These are phyloP conservation scores for Hypoxylon intermedium DNA, from an alignment of 495 filamentous ascomycete genomes.

Conservation along the genomic window DNA sequence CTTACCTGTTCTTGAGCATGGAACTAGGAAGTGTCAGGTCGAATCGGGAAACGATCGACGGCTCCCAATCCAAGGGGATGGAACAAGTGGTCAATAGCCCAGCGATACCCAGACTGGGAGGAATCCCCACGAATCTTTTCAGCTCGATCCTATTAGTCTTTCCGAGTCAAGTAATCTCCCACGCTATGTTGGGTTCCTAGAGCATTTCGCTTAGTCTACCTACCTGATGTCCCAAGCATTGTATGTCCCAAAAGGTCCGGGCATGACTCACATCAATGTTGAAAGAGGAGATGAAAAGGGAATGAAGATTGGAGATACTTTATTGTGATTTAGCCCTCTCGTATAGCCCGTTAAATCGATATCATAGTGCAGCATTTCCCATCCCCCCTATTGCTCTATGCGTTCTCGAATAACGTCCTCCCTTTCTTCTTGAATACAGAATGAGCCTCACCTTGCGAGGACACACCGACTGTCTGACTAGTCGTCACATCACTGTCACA, in stretches of 20 bases:
- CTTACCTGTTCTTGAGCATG: slow-evolving; percentile 21
- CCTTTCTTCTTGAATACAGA: background rate
- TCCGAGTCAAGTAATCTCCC: slow-evolving; percentile 19
- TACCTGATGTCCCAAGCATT: slow-evolving; percentile 9
- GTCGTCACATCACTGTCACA: slow-evolving; percentile 16
- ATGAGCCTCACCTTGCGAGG: slow-evolving; percentile 1
- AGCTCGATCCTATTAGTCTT: slow-evolving; percentile 10
- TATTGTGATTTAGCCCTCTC: background rate
- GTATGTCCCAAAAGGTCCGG: slow-evolving; percentile 4
- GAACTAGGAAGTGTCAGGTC: slow-evolving; percentile 14
- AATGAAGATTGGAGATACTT: too few relatives aligned
- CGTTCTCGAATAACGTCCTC: too few relatives aligned
- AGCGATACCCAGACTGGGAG: slow-evolving; percentile 18
- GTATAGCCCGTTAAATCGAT: background rate
- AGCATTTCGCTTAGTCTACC: background rate
- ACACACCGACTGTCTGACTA: background rate
- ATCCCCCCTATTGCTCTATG: too few relatives aligned
- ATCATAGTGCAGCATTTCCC: too few relatives aligned
- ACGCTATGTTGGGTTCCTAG: slow-evolving; percentile 2
- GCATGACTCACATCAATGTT: slow-evolving; percentile 27
- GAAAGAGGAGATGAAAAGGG: too few relatives aligned
- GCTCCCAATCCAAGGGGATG: slow-evolving; percentile 3
- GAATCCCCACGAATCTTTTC: slow-evolving; percentile 27
- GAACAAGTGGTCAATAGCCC: slow-evolving; percentile 7
- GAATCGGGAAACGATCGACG: slow-evolving; percentile 28